Percentiles rank a stretch among this genome's conserved stretches.
These are phyloP conservation scores for Clavispora phyllophila DNA, from an alignment of 805 yeast species.

Conservation along the genomic window DNA sequence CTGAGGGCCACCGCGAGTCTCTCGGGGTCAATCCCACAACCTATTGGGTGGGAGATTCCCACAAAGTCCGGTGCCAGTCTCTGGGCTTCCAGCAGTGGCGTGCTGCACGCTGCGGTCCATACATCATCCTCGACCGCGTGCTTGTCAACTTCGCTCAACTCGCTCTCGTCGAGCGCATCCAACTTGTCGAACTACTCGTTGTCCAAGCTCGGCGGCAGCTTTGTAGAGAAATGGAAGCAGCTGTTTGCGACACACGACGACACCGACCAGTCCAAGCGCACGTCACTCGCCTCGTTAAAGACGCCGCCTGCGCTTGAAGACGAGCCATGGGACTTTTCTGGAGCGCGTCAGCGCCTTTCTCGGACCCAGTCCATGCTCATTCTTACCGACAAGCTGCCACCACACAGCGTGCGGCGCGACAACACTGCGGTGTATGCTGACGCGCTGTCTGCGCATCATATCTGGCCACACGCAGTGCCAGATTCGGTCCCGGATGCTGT, in stretches of 20 bases:
- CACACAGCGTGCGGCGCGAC: neutral
- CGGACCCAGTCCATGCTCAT: constrained; percentile 35
- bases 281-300: constrained; percentile 4
- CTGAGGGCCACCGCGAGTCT: neutral
- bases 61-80: constrained; percentile 28
- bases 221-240: constrained; percentile 42
- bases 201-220: constrained; percentile 38
- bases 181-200: constrained; percentile 35
- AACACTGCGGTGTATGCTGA: neutral
- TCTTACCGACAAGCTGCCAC: constrained; percentile 3
- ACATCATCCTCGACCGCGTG: constrained; percentile 33
- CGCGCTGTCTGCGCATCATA: neutral
- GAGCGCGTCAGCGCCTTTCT: constrained; percentile 10
- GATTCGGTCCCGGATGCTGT: no score
- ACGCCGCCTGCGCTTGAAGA: constrained; percentile 11
- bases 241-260: constrained; percentile 18
- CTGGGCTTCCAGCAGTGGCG: constrained; percentile 9
- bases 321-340: neutral
- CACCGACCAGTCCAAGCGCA: constrained; percentile 1
- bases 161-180: constrained; percentile 31
- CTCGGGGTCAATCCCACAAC: neutral
- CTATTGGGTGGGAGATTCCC: constrained; percentile 40
- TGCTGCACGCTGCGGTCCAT: neutral
- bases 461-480: no score
- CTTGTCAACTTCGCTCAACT: constrained; percentile 37